These are phyloP conservation scores for Prunus campanulata DNA, from an alignment of 306 rosid species.

Conservation along the genomic window DNA sequence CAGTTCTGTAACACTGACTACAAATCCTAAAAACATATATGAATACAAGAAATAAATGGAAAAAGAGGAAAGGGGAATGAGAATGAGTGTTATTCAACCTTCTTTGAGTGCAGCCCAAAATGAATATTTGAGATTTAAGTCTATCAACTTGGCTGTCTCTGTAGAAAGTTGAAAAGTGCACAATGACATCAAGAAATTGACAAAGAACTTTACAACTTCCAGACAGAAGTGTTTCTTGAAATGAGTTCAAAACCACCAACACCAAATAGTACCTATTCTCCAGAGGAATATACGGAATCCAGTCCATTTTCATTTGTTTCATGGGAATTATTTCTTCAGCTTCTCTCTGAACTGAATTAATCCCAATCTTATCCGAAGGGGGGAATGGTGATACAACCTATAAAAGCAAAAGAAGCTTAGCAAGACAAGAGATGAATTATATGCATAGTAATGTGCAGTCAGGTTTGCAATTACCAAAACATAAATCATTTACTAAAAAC, in stretches of 20 bases:
- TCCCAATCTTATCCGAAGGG: constrained; percentile 85
- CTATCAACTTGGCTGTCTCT: constrained; percentile 75
- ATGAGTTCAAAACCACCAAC: not conserved
- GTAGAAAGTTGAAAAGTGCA: constrained; percentile 32
- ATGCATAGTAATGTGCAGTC: not conserved
- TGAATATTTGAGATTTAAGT: constrained; percentile 70
- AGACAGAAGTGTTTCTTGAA: constrained; percentile 8
- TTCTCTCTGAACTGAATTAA: constrained; percentile 90
- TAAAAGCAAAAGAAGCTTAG: not conserved
- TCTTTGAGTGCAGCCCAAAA: constrained; percentile 82
- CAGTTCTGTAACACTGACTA: not conserved
- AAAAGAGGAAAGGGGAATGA: not conserved
- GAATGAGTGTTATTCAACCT: constrained; percentile 39
- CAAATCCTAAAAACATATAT: not conserved
- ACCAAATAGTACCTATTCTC: constrained; percentile 31
- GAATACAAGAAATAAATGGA: constrained; percentile 7
- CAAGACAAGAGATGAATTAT: not conserved
- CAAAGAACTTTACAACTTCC: constrained; percentile 6
- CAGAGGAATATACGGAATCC: constrained; percentile 89
- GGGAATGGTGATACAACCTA: constrained; percentile 76
- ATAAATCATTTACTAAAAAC: not conserved
- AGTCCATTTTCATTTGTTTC: constrained; percentile 97
- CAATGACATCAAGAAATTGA: constrained; percentile 6
- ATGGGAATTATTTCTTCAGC: constrained; percentile 83
- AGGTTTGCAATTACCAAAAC: not conserved